These are phyloP conservation scores for Kwoniella sp. DNA, from an alignment of 768 basidiomycete species.

Conservation along the genomic window DNA sequence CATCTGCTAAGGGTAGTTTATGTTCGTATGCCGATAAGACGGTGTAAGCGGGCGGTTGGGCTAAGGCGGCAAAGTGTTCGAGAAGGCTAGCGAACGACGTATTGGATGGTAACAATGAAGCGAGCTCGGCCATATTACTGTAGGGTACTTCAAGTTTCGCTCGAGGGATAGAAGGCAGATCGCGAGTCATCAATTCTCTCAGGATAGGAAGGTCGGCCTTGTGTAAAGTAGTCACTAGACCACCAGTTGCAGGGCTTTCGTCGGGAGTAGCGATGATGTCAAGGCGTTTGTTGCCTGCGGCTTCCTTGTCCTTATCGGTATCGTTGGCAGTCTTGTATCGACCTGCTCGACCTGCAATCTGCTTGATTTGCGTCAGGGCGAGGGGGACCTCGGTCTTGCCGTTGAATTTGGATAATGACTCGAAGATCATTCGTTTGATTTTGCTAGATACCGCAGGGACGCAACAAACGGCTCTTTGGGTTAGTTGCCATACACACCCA, in stretches of 20 bases:
- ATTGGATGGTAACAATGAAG: constrained; percentile 51
- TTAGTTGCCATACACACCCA: too few species aligned
- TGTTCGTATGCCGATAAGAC: constrained; percentile 29
- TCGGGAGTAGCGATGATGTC: constrained; percentile 31
- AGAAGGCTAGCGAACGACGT: constrained; percentile 55
- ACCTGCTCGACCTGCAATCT: constrained; percentile 92
- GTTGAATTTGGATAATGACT: constrained; percentile 68
- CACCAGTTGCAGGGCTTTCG: constrained; percentile 57
- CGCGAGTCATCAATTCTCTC: constrained; percentile 61
- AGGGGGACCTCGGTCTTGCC: constrained; percentile 61
- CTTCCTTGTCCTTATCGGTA: constrained; percentile 7
- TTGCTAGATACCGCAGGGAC: too few species aligned
- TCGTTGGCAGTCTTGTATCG: constrained; percentile 62
- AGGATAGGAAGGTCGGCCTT: constrained; percentile 67
- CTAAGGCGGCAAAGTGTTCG: constrained; percentile 45
- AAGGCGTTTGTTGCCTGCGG: constrained; percentile 7
- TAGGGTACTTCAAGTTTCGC: constrained; percentile 60
- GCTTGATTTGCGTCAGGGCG: constrained; percentile 78
- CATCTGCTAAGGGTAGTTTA: constrained; percentile 42
- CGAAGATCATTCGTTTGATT: constrained; percentile 85
- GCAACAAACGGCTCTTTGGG: too few species aligned
- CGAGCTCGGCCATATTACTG: constrained; percentile 41
- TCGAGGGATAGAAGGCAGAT: constrained; percentile 61
- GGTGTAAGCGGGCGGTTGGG: constrained; percentile 49
- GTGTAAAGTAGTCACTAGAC: constrained; percentile 73